A percentile compares a stretch with the other conserved stretches of the same genome.
Evolutionary conservation across 2,329 filamentous ascomycete species (phyloP).

Genomic region (Alternaria sp.): DNA sequence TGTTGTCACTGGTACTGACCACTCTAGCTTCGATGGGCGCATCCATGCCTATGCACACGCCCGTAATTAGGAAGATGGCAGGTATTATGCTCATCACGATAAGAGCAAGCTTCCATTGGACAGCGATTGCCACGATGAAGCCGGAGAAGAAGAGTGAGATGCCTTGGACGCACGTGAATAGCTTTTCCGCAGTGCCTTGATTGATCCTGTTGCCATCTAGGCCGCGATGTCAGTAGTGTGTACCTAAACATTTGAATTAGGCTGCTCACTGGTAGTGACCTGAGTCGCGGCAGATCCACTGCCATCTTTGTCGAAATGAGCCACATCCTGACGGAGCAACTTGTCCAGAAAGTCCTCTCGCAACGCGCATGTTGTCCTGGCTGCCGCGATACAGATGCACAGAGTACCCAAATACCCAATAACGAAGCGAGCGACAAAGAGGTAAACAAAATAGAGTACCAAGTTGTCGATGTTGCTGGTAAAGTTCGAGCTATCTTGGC

Average conservation of each 20-base stretch:
- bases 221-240: not conserved
- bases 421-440: conserved; percentile 52
- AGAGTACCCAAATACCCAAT: conserved; percentile 77
- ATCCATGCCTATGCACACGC: conserved; percentile 14
- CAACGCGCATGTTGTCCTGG: conserved; percentile 50
- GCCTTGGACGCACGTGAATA: conserved; percentile 51
- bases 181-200: conserved; percentile 33
- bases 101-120: conserved; percentile 89
- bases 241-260: not conserved
- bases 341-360: conserved; percentile 66
- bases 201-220: conserved; percentile 21
- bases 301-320: conserved; percentile 26
- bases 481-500: conserved; percentile 7
- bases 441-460: conserved; percentile 35
- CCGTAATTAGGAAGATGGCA: conserved; percentile 28
- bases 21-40: conserved; percentile 21
- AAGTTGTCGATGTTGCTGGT: conserved; percentile 12
- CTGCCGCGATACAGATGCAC: conserved; percentile 75
- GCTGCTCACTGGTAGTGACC: conserved; percentile 13
- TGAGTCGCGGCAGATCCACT: conserved; percentile 25
- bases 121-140: conserved; percentile 90
- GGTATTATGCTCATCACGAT: conserved; percentile 64
- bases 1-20: conserved; percentile 4
- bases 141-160: conserved; percentile 70
- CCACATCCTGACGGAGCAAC: conserved; percentile 39